Base-by-base conservation (phyloP, 1,284 basidiomycete species). In the Prillingera fragicola region DNA sequence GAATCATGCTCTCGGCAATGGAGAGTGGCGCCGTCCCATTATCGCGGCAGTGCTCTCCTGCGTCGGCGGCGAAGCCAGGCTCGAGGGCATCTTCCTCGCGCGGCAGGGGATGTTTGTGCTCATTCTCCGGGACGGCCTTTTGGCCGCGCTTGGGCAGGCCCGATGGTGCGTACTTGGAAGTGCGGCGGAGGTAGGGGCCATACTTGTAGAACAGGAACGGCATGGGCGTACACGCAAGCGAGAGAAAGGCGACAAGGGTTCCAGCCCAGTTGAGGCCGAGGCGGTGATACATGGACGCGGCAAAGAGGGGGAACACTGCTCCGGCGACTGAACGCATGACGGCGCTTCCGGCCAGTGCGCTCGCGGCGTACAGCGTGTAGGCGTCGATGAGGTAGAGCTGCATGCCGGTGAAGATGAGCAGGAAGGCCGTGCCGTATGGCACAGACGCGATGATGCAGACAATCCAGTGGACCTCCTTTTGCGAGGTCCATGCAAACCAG, bases 291-390 rank as follows among this genome's bases (percentile, higher is more conserved):
- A 74, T 66, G 14, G 57, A 47, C 0, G 46, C 53, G 1, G 62
- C 50, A 50, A 73, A 71, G 18, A 71, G 56, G 1, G 65, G 67
- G 59, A 65, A 63, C 14, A 55, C 51, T 9, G 51, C 51, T 4
- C 81, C 85, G 41, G 82, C 76, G 3, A 78, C 65, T 3, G 79
- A 81, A 31, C 84, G 78, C 28, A 82, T 62, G 21, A 87, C 78
- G 21, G 84, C 79, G 18, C 82, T 83, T 25, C 83, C 78, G 0
- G 84, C 82, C 25, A 84, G 74, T 3, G 82, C 82, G 44, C 77
- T 79, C 0, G 83, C 82, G 45, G 80, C 81, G 55, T 80, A 65
- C 5, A 65, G 51, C 5, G 55, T 71, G 62, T 82, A 83, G 3
- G 77, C 71, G 53, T 82, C 81, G 75, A 84, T 81, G 42, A 83